Conservation (phyloP, 2,329 filamentous ascomycete genomes). For the Blastomyces parvus region DNA sequence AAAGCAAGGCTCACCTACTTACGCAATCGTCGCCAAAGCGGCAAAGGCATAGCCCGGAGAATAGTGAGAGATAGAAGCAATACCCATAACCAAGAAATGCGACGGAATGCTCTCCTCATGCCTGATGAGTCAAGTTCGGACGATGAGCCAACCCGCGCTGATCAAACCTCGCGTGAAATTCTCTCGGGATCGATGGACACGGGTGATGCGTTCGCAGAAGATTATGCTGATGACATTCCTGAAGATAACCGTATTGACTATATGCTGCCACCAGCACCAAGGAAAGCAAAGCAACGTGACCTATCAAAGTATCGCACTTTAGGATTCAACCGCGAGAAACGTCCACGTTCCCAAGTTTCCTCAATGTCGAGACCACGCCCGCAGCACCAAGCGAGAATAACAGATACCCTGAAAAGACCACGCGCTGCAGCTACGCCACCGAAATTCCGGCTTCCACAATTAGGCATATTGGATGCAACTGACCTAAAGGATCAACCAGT, state of each 20-base stretch:
- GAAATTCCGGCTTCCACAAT: slow-evolving; percentile 20
- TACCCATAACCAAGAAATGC: slow-evolving; percentile 9
- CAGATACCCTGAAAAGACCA: slow-evolving; percentile 22
- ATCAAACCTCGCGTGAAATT: slow-evolving; percentile 13
- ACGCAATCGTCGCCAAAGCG: slow-evolving; percentile 18
- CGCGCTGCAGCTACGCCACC: slow-evolving; percentile 18
- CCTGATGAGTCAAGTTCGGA: slow-evolving; percentile 24
- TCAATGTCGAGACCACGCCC: slow-evolving; percentile 20
- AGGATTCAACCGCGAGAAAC: slow-evolving; percentile 8
- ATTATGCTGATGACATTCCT: slow-evolving; percentile 28
- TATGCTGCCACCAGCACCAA: slow-evolving; percentile 28
- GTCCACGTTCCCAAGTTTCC: slow-evolving; percentile 4
- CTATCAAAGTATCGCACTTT: slow-evolving; percentile 16
- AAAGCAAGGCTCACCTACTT: slow-evolving; percentile 15
- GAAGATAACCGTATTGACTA: slow-evolving; percentile 37
- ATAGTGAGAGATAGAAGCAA: slow-evolving; percentile 18
- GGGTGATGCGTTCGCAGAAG: slow-evolving; percentile 15
- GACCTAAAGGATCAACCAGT: slow-evolving; percentile 23
- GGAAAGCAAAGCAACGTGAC: slow-evolving; percentile 13
- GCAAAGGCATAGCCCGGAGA: slow-evolving; percentile 17
- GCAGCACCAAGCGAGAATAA: slow-evolving; percentile 30
- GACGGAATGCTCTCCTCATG: slow-evolving; percentile 9
- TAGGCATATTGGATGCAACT: slow-evolving; percentile 46
- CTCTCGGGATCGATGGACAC: slow-evolving; percentile 17
- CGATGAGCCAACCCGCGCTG: slow-evolving; percentile 10